A percentile compares a stretch with the other conserved stretches of the same genome.
These are phyloP conservation scores for Phytophthora constricta DNA, from an alignment of 352 stramenopile species.

Conservation along the genomic window DNA sequence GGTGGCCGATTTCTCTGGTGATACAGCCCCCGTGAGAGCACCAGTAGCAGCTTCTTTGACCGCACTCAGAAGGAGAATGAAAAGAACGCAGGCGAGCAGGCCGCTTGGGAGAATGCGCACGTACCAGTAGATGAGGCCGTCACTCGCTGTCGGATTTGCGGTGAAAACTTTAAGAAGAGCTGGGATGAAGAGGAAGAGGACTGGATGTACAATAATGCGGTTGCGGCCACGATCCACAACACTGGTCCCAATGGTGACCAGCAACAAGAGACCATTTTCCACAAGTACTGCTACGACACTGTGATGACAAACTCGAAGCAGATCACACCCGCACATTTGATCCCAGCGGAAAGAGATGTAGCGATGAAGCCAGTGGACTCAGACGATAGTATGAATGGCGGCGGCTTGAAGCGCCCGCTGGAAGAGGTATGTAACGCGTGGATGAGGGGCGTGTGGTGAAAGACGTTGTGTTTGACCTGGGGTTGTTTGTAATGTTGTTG, in stretches of 20 bases:
- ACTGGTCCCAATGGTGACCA: slow-evolving; percentile 37
- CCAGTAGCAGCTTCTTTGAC: slow-evolving; percentile 83
- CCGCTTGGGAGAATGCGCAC: slow-evolving; percentile 63
- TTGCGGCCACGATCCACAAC: slow-evolving; percentile 79
- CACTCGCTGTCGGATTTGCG: slow-evolving; percentile 86
- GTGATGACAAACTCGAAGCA: slow-evolving; percentile 84
- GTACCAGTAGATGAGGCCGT: slow-evolving; percentile 85
- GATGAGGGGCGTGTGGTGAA: too few relatives aligned
- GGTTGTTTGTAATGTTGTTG: slow-evolving; percentile 11
- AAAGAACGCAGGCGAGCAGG: slow-evolving; percentile 55
- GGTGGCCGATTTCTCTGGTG: slow-evolving; percentile 73
- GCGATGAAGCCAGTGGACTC: slow-evolving; percentile 14
- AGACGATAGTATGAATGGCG: slow-evolving; percentile 33
- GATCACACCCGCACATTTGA: slow-evolving; percentile 78
- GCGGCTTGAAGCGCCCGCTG: slow-evolving; percentile 58
- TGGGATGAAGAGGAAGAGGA: slow-evolving; percentile 91
- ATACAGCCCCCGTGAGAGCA: slow-evolving; percentile 68
- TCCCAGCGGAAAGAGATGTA: slow-evolving; percentile 53
- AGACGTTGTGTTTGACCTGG: slow-evolving; percentile 8
- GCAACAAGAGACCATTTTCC: slow-evolving; percentile 80
- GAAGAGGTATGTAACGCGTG: slow-evolving; percentile 48
- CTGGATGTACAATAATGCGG: slow-evolving; percentile 91
- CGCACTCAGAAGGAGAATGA: slow-evolving; percentile 61
- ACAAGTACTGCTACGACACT: slow-evolving; percentile 91
- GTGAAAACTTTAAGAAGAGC: slow-evolving; percentile 82